Conservation (phyloP, 371 early-diverging fungal genomes). For the Saksenaea oblongispora region DNA sequence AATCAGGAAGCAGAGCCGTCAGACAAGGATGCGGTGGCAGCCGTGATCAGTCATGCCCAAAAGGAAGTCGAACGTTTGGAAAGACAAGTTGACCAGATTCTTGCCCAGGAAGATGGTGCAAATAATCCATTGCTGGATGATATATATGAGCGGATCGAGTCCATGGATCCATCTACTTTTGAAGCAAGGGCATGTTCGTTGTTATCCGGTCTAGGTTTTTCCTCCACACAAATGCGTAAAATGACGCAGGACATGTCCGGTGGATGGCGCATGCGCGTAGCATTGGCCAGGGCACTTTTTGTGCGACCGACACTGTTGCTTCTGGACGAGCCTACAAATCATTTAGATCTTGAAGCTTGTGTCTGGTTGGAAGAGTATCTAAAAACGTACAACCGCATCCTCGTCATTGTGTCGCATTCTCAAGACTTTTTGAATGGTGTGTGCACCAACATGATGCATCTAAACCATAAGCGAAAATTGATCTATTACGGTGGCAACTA, state of each 20-base stretch:
- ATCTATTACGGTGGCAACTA: conserved; percentile 98
- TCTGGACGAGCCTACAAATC: conserved; percentile 98
- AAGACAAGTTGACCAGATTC: conserved; percentile 84
- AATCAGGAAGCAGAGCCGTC: conserved; percentile 95
- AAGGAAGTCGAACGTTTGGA: conserved; percentile 89
- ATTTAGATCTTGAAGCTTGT: conserved; percentile 96
- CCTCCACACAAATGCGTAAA: conserved; percentile 79
- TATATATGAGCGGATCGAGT: conserved; percentile 93
- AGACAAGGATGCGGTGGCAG: conserved; percentile 87
- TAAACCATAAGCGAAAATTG: conserved; percentile 89
- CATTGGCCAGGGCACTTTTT: conserved; percentile 96
- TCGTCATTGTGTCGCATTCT: conserved; percentile 97
- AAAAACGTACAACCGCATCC: conserved; percentile 90
- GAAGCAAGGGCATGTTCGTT: conserved; percentile 92
- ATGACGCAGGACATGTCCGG: conserved; percentile 96
- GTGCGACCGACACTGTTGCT: conserved; percentile 94
- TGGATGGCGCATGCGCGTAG: conserved; percentile 99
- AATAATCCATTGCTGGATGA: conserved; percentile 91
- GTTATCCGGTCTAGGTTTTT: conserved; percentile 95
- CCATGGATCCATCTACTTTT: conserved; percentile 91
- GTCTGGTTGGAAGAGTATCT: conserved; percentile 99
- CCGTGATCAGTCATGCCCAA: conserved; percentile 90
- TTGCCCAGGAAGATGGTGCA: conserved; percentile 78
- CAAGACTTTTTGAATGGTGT: conserved; percentile 98
- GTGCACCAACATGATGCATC: conserved; percentile 93